phyloP scores from a whole-genome alignment of 345 rosid genomes.

The Eutrema japonicum region DNA sequence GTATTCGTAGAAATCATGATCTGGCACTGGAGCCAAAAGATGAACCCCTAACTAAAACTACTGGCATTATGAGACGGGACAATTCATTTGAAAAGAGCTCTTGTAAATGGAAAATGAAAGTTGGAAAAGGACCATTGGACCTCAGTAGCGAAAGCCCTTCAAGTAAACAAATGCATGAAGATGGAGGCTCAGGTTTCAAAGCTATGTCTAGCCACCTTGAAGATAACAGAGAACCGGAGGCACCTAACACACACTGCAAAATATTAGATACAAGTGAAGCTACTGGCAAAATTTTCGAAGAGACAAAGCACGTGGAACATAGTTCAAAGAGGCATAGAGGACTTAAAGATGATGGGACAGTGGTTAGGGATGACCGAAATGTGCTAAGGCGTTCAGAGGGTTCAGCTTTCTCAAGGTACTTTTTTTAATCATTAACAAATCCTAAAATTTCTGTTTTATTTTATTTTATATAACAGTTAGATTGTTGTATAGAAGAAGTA shows the following conservation, averaged over 20 bases:
- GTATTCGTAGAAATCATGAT: conserved; percentile 47
- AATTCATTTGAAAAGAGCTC: conserved; percentile 44
- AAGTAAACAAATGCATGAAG: conserved; percentile 43
- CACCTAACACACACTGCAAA: conserved; percentile 29
- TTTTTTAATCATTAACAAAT: conserved; percentile 13
- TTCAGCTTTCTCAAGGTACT: conserved; percentile 84
- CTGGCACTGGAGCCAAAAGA: conserved; percentile 45
- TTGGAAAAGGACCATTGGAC: conserved; percentile 43
- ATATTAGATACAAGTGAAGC: conserved; percentile 32
- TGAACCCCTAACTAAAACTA: conserved; percentile 41
- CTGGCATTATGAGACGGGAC: conserved; percentile 28
- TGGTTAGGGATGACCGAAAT: conserved; percentile 59
- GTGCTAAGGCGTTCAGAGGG: conserved; percentile 72
- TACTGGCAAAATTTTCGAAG: conserved; percentile 13
- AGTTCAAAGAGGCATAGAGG: conserved; percentile 51
- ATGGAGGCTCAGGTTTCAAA: conserved; percentile 32
- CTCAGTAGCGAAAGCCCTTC: conserved; percentile 41
- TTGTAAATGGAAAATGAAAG: conserved; percentile 41
- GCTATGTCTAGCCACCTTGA: conserved; percentile 33
- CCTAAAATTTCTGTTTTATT: not conserved
- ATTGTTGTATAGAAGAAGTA: conserved; percentile 11
- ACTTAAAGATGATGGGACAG: conserved; percentile 38
- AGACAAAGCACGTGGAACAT: conserved; percentile 29
- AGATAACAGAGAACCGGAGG: conserved; percentile 35
- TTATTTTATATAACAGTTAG: not conserved